A percentile compares a stretch with the other conserved stretches of the same genome.
Conservation (phyloP, 106 monocot genomes). For the Phalaenopsis aphrodite region DNA sequence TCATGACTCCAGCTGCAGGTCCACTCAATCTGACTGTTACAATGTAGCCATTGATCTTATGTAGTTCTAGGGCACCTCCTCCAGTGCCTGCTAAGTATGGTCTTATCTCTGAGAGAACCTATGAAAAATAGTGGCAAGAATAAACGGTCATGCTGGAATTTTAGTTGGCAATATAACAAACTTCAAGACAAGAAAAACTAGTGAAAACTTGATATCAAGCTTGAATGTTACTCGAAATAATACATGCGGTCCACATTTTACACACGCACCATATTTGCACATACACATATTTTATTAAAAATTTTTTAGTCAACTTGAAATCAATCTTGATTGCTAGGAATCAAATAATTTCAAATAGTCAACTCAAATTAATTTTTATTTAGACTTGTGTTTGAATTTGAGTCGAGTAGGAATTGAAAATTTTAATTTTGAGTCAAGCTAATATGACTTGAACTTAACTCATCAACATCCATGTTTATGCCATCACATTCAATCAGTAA, state of each 20-base stretch:
- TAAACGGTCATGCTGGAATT: background rate
- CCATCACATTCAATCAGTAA: no score
- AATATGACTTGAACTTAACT: background rate
- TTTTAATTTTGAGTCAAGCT: no score
- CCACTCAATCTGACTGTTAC: conserved; percentile 69
- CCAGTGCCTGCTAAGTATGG: conserved; percentile 87
- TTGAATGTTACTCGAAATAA: no score
- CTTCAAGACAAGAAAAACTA: background rate
- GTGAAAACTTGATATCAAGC: no score
- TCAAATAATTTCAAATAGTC: background rate
- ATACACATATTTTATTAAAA: no score
- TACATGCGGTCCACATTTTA: no score
- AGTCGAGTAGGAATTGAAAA: no score
- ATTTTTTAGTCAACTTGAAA: no score
- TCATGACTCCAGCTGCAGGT: conserved; percentile 83
- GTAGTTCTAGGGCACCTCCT: conserved; percentile 68
- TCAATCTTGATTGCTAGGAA: background rate
- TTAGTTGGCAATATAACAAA: background rate
- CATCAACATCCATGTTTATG: background rate
- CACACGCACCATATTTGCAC: no score
- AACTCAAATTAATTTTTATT: no score
- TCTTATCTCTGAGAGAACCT: conserved; percentile 81
- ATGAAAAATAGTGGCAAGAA: background rate
- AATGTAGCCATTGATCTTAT: conserved; percentile 50
- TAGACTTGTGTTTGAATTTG: no score